A percentile compares a stretch with the other conserved stretches of the same genome.
phyloP scores from a whole-genome alignment of 176 grass and related monocot genomes.

The Rhynchospora breviuscula region DNA sequence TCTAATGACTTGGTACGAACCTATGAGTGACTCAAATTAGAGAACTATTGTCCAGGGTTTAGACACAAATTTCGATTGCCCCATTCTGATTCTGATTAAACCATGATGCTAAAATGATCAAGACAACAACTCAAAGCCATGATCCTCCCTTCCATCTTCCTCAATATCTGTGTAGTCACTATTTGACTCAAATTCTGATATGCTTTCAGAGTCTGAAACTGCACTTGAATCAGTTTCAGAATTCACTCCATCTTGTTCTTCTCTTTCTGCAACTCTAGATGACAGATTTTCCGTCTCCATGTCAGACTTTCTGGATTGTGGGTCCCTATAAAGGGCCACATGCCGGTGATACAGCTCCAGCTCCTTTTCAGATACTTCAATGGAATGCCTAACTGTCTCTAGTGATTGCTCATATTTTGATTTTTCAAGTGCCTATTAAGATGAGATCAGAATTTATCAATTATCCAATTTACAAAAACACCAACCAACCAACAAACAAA shows the following conservation, averaged over 20 bases:
- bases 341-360: constrained; percentile 78
- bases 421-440: constrained; percentile 89
- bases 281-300: constrained; percentile 14
- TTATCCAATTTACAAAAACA: background rate
- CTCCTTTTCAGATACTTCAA: constrained; percentile 72
- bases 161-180: constrained; percentile 21
- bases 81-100: background rate
- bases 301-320: constrained; percentile 44
- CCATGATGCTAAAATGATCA: background rate
- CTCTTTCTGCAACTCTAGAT: background rate
- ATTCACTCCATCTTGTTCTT: background rate
- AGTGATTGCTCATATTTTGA: constrained; percentile 93
- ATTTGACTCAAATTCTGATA: background rate
- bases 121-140: background rate
- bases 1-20: too few species aligned
- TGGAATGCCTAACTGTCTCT: constrained; percentile 68
- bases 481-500: background rate
- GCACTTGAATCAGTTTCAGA: constrained; percentile 7
- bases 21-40: too few species aligned
- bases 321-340: constrained; percentile 72
- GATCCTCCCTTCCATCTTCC: constrained; percentile 14
- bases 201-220: constrained; percentile 4
- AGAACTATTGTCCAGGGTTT: too few species aligned
- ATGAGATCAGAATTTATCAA: constrained; percentile 13
- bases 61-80: background rate